phyloP scores from a whole-genome alignment of 768 basidiomycete species.

The Termitomyces heimii region DNA sequence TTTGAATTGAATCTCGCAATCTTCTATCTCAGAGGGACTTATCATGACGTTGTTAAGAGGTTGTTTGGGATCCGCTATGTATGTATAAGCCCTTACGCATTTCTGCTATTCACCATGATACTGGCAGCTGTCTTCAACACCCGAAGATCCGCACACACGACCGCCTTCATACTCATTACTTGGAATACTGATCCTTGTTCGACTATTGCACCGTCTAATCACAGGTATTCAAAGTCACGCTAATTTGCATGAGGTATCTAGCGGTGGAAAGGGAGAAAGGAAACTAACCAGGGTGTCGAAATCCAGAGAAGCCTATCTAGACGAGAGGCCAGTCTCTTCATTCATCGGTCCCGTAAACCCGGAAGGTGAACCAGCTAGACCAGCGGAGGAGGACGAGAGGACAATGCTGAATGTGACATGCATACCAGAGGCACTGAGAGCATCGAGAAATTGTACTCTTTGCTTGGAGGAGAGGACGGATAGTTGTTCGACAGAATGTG shows the following conservation, averaged over 20 bases:
- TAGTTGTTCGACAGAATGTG: constrained; percentile 82
- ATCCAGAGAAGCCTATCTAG: constrained; percentile 40
- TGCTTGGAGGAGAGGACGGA: constrained; percentile 83
- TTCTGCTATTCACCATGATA: not conserved
- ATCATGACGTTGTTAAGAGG: constrained; percentile 68
- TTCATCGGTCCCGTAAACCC: constrained; percentile 46
- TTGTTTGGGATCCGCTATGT: constrained; percentile 68
- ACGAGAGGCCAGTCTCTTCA: constrained; percentile 53
- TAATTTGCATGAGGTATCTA: constrained; percentile 2
- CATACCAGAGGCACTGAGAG: constrained; percentile 47
- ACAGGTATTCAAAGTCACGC: constrained; percentile 31
- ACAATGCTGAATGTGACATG: constrained; percentile 57
- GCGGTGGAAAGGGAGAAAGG: constrained; percentile 28
- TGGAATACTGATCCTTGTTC: constrained; percentile 62
- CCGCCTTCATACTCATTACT: constrained; percentile 87
- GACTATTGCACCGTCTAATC: constrained; percentile 59
- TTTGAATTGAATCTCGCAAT: constrained; percentile 72
- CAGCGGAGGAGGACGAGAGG: constrained; percentile 65
- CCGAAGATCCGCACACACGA: constrained; percentile 61
- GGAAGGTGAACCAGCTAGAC: constrained; percentile 46
- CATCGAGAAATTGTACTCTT: constrained; percentile 69
- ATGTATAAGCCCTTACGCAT: constrained; percentile 3
- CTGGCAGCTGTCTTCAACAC: constrained; percentile 64
- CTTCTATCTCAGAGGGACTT: constrained; percentile 78
- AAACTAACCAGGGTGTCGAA: constrained; percentile 17